These are phyloP conservation scores for Colletotrichum orbiculare DNA, from an alignment of 2,329 filamentous ascomycete genomes.

Conservation along the genomic window DNA sequence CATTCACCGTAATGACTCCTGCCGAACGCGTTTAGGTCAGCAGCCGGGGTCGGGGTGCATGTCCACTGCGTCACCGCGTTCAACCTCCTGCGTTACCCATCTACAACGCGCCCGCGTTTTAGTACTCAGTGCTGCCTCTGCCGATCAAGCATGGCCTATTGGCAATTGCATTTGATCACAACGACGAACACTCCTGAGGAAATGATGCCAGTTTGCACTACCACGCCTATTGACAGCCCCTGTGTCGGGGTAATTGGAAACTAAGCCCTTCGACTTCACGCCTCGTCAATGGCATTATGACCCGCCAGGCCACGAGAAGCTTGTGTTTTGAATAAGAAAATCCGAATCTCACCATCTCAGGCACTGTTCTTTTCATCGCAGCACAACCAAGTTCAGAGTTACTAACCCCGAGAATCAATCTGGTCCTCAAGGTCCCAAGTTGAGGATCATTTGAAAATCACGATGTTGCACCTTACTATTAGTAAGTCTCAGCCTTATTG, in stretches of 20 bases:
- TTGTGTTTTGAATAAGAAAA: not conserved
- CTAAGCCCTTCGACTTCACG: slow-evolving; percentile 46
- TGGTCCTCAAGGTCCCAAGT: not conserved
- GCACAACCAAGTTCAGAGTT: no score
- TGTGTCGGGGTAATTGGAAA: slow-evolving; percentile 60
- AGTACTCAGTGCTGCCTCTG: not conserved
- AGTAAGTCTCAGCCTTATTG: not conserved
- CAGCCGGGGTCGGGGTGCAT: slow-evolving; percentile 13
- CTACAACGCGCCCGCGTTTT: no score
- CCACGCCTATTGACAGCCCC: slow-evolving; percentile 56
- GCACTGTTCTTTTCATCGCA: not conserved
- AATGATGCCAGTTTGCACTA: slow-evolving; percentile 40
- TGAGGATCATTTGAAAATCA: slow-evolving; percentile 1
- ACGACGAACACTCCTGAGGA: slow-evolving; percentile 14
- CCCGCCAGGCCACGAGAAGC: slow-evolving; percentile 11
- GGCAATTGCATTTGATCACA: slow-evolving; percentile 1
- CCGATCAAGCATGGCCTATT: slow-evolving; percentile 11
- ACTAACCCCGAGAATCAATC: no score
- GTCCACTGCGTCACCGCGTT: slow-evolving; percentile 28
- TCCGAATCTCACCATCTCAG: not conserved
- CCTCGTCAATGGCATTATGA: slow-evolving; percentile 41
- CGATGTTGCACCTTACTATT: slow-evolving; percentile 16
- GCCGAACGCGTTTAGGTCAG: slow-evolving; percentile 26
- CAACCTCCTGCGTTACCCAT: not conserved
- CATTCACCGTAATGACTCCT: slow-evolving; percentile 8